Evolutionary conservation across 371 early-diverging fungal species (phyloP).

Genomic region (Lichtheimia ramosa): DNA sequence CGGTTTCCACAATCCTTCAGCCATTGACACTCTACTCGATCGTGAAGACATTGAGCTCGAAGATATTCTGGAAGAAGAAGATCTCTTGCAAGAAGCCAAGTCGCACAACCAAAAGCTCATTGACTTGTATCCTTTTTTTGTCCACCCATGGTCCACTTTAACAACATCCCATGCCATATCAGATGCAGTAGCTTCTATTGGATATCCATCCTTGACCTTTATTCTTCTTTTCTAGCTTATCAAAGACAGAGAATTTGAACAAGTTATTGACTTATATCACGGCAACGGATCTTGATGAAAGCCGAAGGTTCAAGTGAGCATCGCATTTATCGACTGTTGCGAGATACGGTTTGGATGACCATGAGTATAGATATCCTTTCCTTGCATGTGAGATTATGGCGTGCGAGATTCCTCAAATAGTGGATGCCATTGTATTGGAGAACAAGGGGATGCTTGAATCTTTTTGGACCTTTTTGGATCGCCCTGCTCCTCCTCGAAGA

Average conservation of each 20-base stretch:
- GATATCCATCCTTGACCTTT: constrained; percentile 8
- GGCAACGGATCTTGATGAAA: constrained; percentile 28
- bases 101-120: constrained; percentile 78
- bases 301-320: constrained; percentile 25
- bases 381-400: constrained; percentile 85
- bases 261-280: constrained; percentile 63
- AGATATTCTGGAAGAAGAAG: constrained; percentile 79
- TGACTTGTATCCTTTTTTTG: constrained; percentile 67
- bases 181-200: background rate
- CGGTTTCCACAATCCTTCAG: constrained; percentile 75
- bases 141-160: background rate
- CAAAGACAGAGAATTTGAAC: constrained; percentile 21
- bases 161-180: no score
- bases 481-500: constrained; percentile 52
- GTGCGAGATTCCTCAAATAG: constrained; percentile 82
- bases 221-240: constrained; percentile 20
- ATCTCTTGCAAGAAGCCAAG: constrained; percentile 86
- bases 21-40: constrained; percentile 77
- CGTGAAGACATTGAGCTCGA: constrained; percentile 75
- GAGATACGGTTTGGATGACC: no score
- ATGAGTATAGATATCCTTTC: constrained; percentile 67
- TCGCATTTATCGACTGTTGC: background rate
- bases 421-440: constrained; percentile 67
- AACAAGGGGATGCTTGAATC: constrained; percentile 69
- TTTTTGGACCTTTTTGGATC: constrained; percentile 84